Base-by-base conservation (phyloP, 768 basidiomycete genomes). In the Inosperma sp. region DNA sequence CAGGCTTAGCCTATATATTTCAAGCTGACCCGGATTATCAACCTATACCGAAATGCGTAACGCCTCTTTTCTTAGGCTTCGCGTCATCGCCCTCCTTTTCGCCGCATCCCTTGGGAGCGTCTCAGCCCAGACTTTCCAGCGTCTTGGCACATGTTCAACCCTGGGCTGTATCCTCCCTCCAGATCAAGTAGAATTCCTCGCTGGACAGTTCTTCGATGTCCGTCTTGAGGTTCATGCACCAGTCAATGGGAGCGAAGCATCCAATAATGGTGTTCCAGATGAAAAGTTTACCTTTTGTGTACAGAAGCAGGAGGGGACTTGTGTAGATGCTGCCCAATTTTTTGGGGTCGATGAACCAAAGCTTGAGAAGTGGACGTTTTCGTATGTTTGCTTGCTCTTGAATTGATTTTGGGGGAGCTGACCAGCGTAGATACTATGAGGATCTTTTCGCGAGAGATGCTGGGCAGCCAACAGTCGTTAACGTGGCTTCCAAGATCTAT, bases 151-250 rank as follows among this genome's bases (percentile, higher is more conserved):
- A 30, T 75, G 73, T 48, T 71, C 72, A 2, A 70, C 60, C 19
- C 62, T 75, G 10, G 72, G 72, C 30, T 74, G 72, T 41, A 59
- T 74, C 13, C 70, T 75, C 50, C 73, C 72, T 21, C 73, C 73
- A 17, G 72, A 75, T 56, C 73, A 72, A 48, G 70, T 69, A 29
- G 71, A 74, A 45, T 75, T 75, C 59, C 59, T 71, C 22, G 62
- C 69, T 30, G 72, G 72, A 14, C 72, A 74, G 53, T 61, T 70
- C 26, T 75, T 74, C 54, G 73, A 74, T 48, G 66, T 75, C 48
- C 68, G 72, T 10, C 56, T 73, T 19, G 72, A 75, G 49, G 66
- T 73, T 3, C 72, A 75, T 45, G 71, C 73, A 4, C 73, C 72
- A n/a, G 60, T 69, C 23, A 71, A 70, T 41, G 72, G 72, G 8